Evolutionary conservation across 2,329 filamentous ascomycete genomes (phyloP).

Genomic region (Alternaria ventricosa): DNA sequence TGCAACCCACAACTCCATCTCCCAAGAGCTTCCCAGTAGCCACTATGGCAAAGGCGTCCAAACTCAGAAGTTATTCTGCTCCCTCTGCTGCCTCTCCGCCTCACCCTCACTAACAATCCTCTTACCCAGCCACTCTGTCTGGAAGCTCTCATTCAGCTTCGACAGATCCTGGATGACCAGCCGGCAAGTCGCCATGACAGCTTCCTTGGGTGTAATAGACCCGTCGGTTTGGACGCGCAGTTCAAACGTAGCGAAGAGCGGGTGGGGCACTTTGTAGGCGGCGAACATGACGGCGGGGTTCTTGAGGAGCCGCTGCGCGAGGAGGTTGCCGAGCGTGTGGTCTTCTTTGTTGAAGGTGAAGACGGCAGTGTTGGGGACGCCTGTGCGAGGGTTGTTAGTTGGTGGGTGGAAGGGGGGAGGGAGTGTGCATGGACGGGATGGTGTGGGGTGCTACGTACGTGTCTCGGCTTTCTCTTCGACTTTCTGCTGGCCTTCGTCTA

Average conservation of each 20-base stretch:
- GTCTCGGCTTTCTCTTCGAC: constrained; percentile 88
- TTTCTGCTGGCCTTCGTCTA: constrained; percentile 89
- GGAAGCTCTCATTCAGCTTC: constrained; percentile 84
- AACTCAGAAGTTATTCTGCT: constrained; percentile 37
- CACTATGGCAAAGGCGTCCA: neutral
- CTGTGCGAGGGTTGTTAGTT: constrained; percentile 54
- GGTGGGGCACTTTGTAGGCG: constrained; percentile 76
- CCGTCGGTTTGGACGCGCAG: constrained; percentile 94
- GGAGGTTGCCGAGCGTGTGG: constrained; percentile 90
- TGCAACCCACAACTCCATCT: neutral
- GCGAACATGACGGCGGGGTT: constrained; percentile 86
- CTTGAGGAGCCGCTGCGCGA: constrained; percentile 84
- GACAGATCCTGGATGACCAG: constrained; percentile 83
- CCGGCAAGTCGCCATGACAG: constrained; percentile 79
- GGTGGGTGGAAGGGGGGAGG: neutral
- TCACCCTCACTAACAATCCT: constrained; percentile 46
- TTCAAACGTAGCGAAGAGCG: constrained; percentile 60
- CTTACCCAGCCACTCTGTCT: constrained; percentile 69
- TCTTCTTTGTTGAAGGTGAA: constrained; percentile 98
- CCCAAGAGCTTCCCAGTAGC: neutral
- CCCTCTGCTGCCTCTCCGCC: constrained; percentile 39
- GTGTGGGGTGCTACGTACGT: constrained; percentile 67
- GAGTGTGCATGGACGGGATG: neutral
- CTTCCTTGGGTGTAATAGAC: constrained; percentile 84
- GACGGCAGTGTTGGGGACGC: constrained; percentile 91